Base-by-base conservation (phyloP, 352 stramenopile species). In the Phytopythium chamaehyphon region DNA sequence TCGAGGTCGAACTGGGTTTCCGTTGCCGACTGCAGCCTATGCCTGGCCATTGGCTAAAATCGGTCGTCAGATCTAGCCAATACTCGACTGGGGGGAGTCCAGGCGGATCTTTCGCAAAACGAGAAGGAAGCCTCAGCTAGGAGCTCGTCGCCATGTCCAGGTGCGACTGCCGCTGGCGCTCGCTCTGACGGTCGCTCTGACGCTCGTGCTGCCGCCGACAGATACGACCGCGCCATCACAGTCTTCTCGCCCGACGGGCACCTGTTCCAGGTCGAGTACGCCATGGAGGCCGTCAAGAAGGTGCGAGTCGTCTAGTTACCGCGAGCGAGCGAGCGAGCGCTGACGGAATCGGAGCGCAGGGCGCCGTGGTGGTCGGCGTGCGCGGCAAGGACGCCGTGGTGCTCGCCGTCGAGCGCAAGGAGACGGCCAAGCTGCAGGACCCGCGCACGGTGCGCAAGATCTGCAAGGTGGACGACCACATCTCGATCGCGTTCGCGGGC, bases 181-280 rank as follows among this genome's bases (percentile, higher is more conserved):
- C 28, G 5, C 28, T 33, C 9, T 33, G 5, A 9, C 28, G 9
- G 3, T 23, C 21, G 14, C n/a, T 40, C 23, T 54, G 7, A 18
- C 18, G 15, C 33, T 21, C 19, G 22, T 1, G 35, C 5, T 51
- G 11, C 28, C 1, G n/a, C 2, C 5, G 22, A 18, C 33, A 99
- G 95, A 76, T 99, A 99, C 76, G 97, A 99, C 81, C 93, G 97
- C 64, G 97, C 97, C 37, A 99, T 99, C 70, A 99, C 97, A 50
- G 96, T 99, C 31, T 99, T 99, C 79, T 98, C 95, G 65, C 97
- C 97, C 8, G 97, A 99, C 81, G 97, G 97, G 35, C 96, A 99
- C 71, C 83, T 99, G 62, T 98, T 99, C 75, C 96, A 99, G 71
- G 97, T 99, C 10, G 97, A 99, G 84, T 99, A 99, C 82, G 97